phyloP scores from a whole-genome alignment of 2,329 filamentous ascomycete species.

The Ampelomyces quisqualis region DNA sequence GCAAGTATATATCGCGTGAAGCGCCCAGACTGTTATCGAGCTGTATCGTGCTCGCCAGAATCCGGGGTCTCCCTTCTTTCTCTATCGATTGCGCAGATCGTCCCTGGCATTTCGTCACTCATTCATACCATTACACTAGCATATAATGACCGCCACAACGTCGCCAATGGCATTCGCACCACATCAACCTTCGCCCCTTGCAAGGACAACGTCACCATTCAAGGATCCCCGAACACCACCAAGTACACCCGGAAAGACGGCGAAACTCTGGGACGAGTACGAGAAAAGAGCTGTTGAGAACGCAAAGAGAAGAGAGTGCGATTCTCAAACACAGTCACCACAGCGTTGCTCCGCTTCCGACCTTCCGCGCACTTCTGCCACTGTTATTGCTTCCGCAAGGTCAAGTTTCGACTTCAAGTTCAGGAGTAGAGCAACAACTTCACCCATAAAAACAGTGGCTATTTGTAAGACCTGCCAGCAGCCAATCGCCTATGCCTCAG shows the following conservation, averaged over 20 bases:
- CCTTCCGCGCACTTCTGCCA: slow-evolving; percentile 11
- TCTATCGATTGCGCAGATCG: slow-evolving; percentile 13
- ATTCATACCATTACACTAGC: background rate
- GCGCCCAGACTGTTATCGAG: slow-evolving; percentile 31
- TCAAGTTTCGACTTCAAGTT: slow-evolving; percentile 34
- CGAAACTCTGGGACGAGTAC: slow-evolving; percentile 40
- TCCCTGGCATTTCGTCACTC: slow-evolving; percentile 9
- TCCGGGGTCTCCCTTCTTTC: slow-evolving; percentile 16
- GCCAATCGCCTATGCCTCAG: slow-evolving; percentile 28
- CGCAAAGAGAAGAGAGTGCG: slow-evolving; percentile 30
- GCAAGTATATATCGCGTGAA: slow-evolving; percentile 37
- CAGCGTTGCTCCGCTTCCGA: slow-evolving; percentile 25
- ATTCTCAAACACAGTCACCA: slow-evolving; percentile 14
- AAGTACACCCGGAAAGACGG: slow-evolving; percentile 31
- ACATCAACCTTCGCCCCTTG: slow-evolving; percentile 23
- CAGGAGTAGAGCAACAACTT: slow-evolving; percentile 8
- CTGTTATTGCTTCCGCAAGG: slow-evolving; percentile 9
- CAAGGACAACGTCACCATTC: slow-evolving; percentile 30
- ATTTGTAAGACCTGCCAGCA: slow-evolving; percentile 36
- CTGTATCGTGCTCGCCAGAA: slow-evolving; percentile 23
- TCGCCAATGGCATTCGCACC: slow-evolving; percentile 22
- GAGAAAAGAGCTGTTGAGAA: slow-evolving; percentile 37
- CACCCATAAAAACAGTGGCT: slow-evolving; percentile 24
- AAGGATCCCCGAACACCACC: slow-evolving; percentile 31
- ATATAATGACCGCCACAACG: slow-evolving; percentile 15